phyloP scores from a whole-genome alignment of 805 yeast genomes.

The Barnettozyma wickerhamii region DNA sequence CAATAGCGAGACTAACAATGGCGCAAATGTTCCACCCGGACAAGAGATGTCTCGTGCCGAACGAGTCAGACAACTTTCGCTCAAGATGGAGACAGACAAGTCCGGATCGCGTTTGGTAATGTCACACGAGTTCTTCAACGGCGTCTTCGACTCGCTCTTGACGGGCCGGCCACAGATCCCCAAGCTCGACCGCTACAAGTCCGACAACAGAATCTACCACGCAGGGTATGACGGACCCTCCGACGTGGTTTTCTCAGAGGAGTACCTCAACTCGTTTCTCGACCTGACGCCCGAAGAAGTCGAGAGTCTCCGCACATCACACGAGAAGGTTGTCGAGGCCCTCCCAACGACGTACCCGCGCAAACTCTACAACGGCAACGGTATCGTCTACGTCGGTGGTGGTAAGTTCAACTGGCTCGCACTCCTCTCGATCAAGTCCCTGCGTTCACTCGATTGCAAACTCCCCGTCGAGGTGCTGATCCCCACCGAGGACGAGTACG shows the following conservation, averaged over 20 bases:
- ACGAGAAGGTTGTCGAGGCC: constrained; percentile 38
- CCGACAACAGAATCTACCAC: constrained; percentile 46
- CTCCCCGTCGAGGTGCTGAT: constrained; percentile 70
- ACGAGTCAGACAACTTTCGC: constrained; percentile 20
- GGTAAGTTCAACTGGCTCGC: constrained; percentile 56
- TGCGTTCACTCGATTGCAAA: constrained; percentile 45
- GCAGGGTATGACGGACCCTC: constrained; percentile 44
- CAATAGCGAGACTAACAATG: not conserved
- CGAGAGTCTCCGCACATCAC: constrained; percentile 41
- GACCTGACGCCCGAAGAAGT: constrained; percentile 41
- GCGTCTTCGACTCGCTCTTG: constrained; percentile 37
- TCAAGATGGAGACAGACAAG: constrained; percentile 27
- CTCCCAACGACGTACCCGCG: constrained; percentile 47
- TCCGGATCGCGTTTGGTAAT: constrained; percentile 29
- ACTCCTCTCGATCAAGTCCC: constrained; percentile 42
- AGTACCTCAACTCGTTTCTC: constrained; percentile 46
- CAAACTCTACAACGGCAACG: constrained; percentile 45
- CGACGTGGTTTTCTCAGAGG: constrained; percentile 45
- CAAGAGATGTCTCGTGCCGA: constrained; percentile 7
- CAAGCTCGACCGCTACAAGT: constrained; percentile 39
- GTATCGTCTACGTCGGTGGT: constrained; percentile 63
- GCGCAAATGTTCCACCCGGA: too few species aligned
- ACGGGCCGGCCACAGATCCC: constrained; percentile 42
- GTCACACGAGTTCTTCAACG: constrained; percentile 39
- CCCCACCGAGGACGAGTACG: constrained; percentile 64